phyloP scores from a whole-genome alignment of 768 basidiomycete genomes.

The Termitomyces sp. region DNA sequence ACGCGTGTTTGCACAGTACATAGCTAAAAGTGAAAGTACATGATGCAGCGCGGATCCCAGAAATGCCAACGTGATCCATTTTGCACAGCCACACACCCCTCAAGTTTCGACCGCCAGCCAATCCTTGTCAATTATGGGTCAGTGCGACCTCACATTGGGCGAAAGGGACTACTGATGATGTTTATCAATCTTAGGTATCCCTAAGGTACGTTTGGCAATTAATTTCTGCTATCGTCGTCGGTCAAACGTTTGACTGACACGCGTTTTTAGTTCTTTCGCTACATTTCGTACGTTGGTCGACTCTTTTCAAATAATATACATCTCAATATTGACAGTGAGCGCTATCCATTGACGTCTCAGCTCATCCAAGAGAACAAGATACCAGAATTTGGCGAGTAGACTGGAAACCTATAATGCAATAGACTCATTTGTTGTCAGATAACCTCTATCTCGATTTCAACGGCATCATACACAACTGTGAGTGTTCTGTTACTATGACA shows the following conservation, averaged over 20 bases:
- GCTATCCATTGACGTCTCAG: slow-evolving; percentile 97
- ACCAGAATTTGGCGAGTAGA: slow-evolving; percentile 82
- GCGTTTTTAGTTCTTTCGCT: slow-evolving; percentile 82
- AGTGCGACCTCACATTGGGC: background rate
- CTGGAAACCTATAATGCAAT: background rate
- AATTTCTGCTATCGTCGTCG: slow-evolving; percentile 1
- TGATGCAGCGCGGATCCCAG: too few relatives aligned
- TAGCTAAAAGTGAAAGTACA: too few relatives aligned
- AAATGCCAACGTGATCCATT: slow-evolving; percentile 11
- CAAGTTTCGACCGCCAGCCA: slow-evolving; percentile 6
- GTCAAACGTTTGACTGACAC: slow-evolving; percentile 7
- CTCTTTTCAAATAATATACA: background rate
- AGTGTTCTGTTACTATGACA: slow-evolving; percentile 14
- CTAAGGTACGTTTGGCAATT: slow-evolving; percentile 44
- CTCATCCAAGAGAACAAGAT: slow-evolving; percentile 98
- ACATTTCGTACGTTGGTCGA: slow-evolving; percentile 69
- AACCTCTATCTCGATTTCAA: slow-evolving; percentile 95
- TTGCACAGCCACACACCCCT: slow-evolving; percentile 7
- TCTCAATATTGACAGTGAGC: slow-evolving; percentile 56
- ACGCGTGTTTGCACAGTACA: too few relatives aligned
- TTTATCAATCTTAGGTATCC: slow-evolving; percentile 40
- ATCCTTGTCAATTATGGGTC: slow-evolving; percentile 14
- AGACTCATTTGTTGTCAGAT: slow-evolving; percentile 37
- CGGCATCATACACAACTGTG: slow-evolving; percentile 84
- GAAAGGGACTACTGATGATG: background rate